These are phyloP conservation scores for Dothistroma septosporum DNA, from an alignment of 2,329 filamentous ascomycete species.

Conservation along the genomic window DNA sequence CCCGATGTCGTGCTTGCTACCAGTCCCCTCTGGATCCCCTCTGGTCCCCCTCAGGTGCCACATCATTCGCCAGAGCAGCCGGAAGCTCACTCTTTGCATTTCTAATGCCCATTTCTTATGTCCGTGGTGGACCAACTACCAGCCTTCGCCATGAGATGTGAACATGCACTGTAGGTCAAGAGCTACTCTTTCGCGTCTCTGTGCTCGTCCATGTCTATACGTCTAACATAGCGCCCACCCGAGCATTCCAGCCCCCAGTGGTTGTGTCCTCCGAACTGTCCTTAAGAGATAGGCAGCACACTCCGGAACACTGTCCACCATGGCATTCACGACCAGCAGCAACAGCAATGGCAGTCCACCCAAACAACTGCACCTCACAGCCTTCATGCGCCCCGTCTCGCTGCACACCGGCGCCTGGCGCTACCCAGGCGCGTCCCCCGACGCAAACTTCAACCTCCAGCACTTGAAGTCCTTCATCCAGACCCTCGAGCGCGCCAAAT, in stretches of 20 bases:
- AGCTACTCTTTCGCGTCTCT: not conserved
- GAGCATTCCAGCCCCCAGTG: too few species aligned
- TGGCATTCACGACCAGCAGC: not conserved
- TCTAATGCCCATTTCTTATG: not conserved
- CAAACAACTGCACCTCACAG: slow-evolving; percentile 16
- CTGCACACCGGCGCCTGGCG: slow-evolving; percentile 47
- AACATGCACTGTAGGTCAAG: not conserved
- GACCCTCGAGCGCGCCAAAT: slow-evolving; percentile 48
- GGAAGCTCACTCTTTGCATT: not conserved
- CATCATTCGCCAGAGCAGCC: not conserved
- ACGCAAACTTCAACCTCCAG: slow-evolving; percentile 55
- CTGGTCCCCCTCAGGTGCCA: too few species aligned
- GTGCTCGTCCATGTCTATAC: not conserved
- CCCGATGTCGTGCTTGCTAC: not conserved
- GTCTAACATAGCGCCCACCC: too few species aligned
- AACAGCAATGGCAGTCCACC: not conserved
- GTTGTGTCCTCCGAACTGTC: not conserved
- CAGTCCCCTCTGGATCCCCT: too few species aligned
- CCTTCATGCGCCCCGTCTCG: slow-evolving; percentile 35
- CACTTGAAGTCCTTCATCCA: slow-evolving; percentile 53
- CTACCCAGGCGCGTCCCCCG: slow-evolving; percentile 48
- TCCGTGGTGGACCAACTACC: not conserved
- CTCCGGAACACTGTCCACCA: not conserved
- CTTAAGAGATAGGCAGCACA: not conserved
- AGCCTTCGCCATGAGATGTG: not conserved